phyloP scores from a whole-genome alignment of 140 eudicot species.

The Erigeron philadelphicus region DNA sequence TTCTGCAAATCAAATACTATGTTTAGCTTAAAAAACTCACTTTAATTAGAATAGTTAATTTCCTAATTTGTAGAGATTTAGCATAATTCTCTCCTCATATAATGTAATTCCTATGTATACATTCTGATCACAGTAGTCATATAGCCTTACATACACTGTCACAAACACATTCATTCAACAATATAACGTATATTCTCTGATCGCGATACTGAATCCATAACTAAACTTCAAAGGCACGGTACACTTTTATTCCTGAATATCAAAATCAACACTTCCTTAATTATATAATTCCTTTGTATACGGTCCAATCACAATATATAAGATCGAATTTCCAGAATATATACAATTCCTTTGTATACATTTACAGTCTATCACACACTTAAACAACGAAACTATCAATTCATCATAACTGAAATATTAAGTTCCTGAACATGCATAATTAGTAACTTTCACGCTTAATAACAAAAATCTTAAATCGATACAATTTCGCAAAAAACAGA shows the following conservation, averaged over 20 bases:
- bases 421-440: too few relatives aligned
- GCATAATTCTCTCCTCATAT: not conserved
- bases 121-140: not conserved
- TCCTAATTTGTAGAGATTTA: not conserved
- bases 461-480: not conserved
- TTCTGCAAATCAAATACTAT: not conserved
- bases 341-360: not conserved
- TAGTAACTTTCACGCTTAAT: not conserved
- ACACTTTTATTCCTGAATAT: not conserved
- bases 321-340: not conserved
- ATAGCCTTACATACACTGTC: not conserved
- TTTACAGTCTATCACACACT: too few relatives aligned
- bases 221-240: not conserved
- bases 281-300: not conserved
- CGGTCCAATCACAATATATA: not conserved
- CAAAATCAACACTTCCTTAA: conserved; percentile 5
- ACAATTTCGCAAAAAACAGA: too few relatives aligned
- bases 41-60: not conserved
- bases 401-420: too few relatives aligned
- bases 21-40: not conserved
- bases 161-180: conserved; percentile 3
- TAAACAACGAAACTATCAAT: too few relatives aligned
- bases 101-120: not conserved
- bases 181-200: conserved; percentile 6
- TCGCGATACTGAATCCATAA: conserved; percentile 12